Base-by-base conservation (phyloP, 2,329 filamentous ascomycete species). In the Hymenoscyphus infarciens region DNA sequence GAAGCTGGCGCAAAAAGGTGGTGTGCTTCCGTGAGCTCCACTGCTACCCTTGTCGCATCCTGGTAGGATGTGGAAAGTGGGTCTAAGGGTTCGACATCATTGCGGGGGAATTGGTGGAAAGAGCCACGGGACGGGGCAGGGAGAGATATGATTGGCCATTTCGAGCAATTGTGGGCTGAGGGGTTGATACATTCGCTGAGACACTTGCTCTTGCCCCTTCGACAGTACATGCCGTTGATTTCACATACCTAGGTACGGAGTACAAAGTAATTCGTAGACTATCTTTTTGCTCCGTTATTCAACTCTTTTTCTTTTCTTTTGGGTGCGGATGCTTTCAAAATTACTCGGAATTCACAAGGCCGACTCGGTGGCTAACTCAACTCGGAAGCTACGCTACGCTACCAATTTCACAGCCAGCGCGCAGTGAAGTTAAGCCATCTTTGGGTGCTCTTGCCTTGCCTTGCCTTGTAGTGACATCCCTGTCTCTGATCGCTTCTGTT, bases 101-200 rank as follows among this genome's bases (percentile, higher is more conserved):
- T 52, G 45, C 45, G 45, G 45, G 45, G 45, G 45, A 52, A 27
- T 38, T 15, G 11, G 11, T 3, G 25, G 25, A 27, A 35, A 27
- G 25, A 27, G 25, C 25, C 35, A 38, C 35, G 35, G 45, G 45
- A 52, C 11, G 10, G 45, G 0, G 19, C 45, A 13, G 19, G 45
- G 25, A 6, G 19, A 13, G 8, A 52, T 25, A 5, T 25, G 45
- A 52, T 52, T 52, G 45, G 45, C 45, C 22, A 52, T 7, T 25
- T 13, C 8, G 10, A 11, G 45, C 19, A 25, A 22, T 45, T 2
- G 19, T 4, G n/a, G n/a, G 45, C 19, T 52, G 25, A 27, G 45
- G 45, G 45, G 45, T 52, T 52, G 45, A 52, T 22, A 27, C 45
- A 22, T 52, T 52, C 19, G 19, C 45, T 52, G 45, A 52, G 45